Evolutionary conservation across 345 rosid genomes (phyloP).

Genomic region (Adansonia digitata): DNA sequence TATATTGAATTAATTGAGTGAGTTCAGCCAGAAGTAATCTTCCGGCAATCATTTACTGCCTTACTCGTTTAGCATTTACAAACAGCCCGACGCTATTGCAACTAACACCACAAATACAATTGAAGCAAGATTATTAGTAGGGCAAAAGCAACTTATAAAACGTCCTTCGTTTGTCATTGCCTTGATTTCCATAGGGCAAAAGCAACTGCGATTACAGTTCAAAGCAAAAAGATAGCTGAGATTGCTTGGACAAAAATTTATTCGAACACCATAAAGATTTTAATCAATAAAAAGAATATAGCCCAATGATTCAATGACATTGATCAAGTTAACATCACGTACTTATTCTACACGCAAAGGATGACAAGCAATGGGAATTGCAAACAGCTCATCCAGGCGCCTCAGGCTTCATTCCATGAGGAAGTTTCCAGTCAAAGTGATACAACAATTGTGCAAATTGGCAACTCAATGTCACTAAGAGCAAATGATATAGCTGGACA

Average conservation of each 20-base stretch:
- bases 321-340: neutral
- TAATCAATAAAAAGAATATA: neutral
- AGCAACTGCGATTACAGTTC: neutral
- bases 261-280: neutral
- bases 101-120: too few relatives aligned
- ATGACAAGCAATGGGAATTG: neutral
- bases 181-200: neutral
- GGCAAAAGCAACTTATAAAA: neutral
- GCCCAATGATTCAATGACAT: neutral
- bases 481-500: constrained; percentile 5
- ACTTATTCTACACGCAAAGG: neutral
- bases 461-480: neutral
- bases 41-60: neutral
- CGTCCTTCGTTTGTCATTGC: too few relatives aligned
- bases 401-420: neutral
- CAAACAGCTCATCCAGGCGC: neutral
- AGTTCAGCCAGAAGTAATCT: neutral
- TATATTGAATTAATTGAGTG: too few relatives aligned
- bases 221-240: neutral
- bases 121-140: neutral
- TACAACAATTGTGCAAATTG: neutral
- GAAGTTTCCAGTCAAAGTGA: constrained; percentile 6
- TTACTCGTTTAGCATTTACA: too few relatives aligned
- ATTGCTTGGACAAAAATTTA: neutral
- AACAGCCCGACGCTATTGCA: too few relatives aligned